Conservation (phyloP, 257 asterid genomes). For the Lycium ferocissimum region DNA sequence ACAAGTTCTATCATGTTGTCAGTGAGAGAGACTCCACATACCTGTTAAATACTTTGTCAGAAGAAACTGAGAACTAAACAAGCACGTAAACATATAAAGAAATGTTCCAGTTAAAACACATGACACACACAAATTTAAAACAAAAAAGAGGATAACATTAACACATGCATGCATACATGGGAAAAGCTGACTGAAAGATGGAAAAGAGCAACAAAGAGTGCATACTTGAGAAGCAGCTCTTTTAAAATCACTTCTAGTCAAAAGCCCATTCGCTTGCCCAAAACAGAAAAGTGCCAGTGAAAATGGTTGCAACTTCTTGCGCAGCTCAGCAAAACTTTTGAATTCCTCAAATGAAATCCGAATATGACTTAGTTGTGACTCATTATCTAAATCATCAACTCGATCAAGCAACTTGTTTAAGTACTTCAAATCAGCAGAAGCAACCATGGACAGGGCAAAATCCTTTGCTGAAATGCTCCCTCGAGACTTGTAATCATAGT, state of each 20-base stretch:
- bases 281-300: constrained; percentile 81
- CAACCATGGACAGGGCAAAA: constrained; percentile 87
- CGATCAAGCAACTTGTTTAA: constrained; percentile 67
- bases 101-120: neutral
- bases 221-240: constrained; percentile 88
- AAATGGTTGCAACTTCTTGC: constrained; percentile 73
- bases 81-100: neutral
- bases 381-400: constrained; percentile 65
- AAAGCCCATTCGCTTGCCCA: constrained; percentile 73
- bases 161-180: neutral
- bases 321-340: constrained; percentile 69
- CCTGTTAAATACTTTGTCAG: constrained; percentile 51
- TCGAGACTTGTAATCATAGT: constrained; percentile 74
- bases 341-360: constrained; percentile 78
- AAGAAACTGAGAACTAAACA: neutral
- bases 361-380: constrained; percentile 53
- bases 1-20: constrained; percentile 67
- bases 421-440: constrained; percentile 86
- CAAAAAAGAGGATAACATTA: too few species aligned
- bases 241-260: constrained; percentile 72
- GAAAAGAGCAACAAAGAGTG: constrained; percentile 6
- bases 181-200: constrained; percentile 1
- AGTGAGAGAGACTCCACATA: constrained; percentile 68
- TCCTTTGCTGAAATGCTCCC: constrained; percentile 91
- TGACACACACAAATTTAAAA: neutral